phyloP scores from a whole-genome alignment of 345 rosid genomes.

The Citrus reticulata region DNA sequence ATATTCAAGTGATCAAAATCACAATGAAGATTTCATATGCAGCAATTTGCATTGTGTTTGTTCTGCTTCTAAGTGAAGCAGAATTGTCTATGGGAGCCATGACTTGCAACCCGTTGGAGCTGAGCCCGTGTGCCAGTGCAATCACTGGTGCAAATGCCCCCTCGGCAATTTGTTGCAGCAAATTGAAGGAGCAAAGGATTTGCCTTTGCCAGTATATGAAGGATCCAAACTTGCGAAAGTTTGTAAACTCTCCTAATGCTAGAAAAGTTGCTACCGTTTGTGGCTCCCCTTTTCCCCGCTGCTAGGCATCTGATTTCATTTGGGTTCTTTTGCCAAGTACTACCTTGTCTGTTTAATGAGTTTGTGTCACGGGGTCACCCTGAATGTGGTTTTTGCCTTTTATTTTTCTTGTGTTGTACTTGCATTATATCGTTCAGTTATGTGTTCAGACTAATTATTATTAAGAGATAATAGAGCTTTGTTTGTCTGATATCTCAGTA shows the following conservation, averaged over 20 bases:
- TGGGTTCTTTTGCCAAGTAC: no score
- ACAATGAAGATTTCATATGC: constrained; percentile 1
- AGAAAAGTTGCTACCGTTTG: constrained; percentile 21
- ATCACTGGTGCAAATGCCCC: constrained; percentile 5
- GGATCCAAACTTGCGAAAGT: constrained; percentile 11
- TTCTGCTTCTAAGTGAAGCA: constrained; percentile 1
- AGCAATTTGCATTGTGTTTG: background rate
- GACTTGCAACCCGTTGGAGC: constrained; percentile 17
- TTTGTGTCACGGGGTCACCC: background rate
- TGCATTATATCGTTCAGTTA: background rate
- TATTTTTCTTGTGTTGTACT: background rate
- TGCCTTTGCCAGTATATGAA: constrained; percentile 29
- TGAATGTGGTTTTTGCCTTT: background rate
- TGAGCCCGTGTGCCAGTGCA: constrained; percentile 19
- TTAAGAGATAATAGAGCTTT: background rate
- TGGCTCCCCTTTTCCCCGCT: constrained; percentile 19
- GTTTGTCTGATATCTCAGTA: background rate
- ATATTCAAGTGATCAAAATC: background rate
- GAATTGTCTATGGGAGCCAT: background rate
- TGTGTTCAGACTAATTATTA: background rate
- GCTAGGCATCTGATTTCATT: background rate
- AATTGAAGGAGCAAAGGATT: constrained; percentile 20
- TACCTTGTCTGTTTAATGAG: no score
- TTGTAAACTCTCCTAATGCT: constrained; percentile 27
- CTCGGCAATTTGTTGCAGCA: constrained; percentile 14